These are phyloP conservation scores for Phytophthora palmivora DNA, from an alignment of 352 stramenopile genomes.

Conservation along the genomic window DNA sequence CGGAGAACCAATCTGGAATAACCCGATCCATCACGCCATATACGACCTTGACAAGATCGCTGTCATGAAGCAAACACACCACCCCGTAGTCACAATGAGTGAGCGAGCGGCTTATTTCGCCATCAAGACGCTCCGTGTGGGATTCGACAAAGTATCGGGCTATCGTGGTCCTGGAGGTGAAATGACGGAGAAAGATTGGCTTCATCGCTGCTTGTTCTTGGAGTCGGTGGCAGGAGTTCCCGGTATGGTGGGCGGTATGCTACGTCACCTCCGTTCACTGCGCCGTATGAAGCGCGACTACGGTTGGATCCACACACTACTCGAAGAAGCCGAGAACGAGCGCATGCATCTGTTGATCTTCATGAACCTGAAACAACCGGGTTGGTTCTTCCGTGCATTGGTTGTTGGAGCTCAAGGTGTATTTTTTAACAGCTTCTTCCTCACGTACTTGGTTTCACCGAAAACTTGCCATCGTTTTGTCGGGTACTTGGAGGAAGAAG, in stretches of 20 bases:
- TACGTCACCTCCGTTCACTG: constrained; percentile 84
- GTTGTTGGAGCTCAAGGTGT: constrained; percentile 89
- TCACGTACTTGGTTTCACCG: constrained; percentile 89
- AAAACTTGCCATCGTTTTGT: constrained; percentile 92
- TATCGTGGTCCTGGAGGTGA: constrained; percentile 65
- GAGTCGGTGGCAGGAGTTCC: constrained; percentile 83
- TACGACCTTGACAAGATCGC: constrained; percentile 52
- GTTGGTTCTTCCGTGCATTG: constrained; percentile 72
- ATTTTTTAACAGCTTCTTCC: constrained; percentile 90
- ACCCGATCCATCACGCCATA: constrained; percentile 48
- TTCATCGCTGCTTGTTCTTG: constrained; percentile 75
- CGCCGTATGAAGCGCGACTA: constrained; percentile 88
- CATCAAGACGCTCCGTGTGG: constrained; percentile 49
- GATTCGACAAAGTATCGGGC: constrained; percentile 59
- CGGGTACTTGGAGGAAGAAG: constrained; percentile 94
- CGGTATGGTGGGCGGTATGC: constrained; percentile 80
- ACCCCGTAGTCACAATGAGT: constrained; percentile 41
- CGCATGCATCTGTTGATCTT: constrained; percentile 94
- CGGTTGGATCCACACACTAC: constrained; percentile 92
- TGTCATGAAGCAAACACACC: constrained; percentile 45
- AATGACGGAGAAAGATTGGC: constrained; percentile 75
- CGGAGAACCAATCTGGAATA: constrained; percentile 45
- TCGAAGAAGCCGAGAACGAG: constrained; percentile 96
- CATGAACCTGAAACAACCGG: constrained; percentile 89
- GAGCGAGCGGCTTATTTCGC: constrained; percentile 46